A percentile compares a stretch with the other conserved stretches of the same genome.
phyloP scores from a whole-genome alignment of 129 eudicot species.

The Saposhnikovia divaricata region DNA sequence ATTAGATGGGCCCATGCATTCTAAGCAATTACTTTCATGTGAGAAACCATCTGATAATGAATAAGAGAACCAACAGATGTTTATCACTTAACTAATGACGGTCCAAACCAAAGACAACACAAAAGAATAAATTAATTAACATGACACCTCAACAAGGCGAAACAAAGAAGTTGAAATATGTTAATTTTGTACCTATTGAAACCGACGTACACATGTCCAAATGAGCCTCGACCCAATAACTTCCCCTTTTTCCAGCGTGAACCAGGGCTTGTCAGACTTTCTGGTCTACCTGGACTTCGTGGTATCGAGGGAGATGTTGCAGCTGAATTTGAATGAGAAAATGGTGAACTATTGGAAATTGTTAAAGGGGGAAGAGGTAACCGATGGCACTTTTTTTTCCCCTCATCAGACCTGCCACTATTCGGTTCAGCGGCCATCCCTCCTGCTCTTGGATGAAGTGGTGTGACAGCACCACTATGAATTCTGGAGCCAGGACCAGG shows the following conservation, averaged over 20 bases:
- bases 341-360: constrained; percentile 52
- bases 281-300: constrained; percentile 80
- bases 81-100: not conserved
- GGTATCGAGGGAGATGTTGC: constrained; percentile 91
- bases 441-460: constrained; percentile 89
- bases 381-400: constrained; percentile 63
- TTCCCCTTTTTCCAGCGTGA: constrained; percentile 93
- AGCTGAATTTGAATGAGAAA: constrained; percentile 73
- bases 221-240: constrained; percentile 90
- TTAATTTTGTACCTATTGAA: constrained; percentile 56
- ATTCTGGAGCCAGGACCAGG: constrained; percentile 97
- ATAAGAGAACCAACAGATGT: not conserved
- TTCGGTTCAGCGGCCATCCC: constrained; percentile 51
- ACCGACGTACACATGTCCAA: constrained; percentile 96
- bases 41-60: constrained; percentile 2
- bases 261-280: constrained; percentile 59
- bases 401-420: constrained; percentile 61
- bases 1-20: not conserved
- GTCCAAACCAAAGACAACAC: not conserved
- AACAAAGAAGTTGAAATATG: not conserved
- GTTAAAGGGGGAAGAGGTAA: constrained; percentile 87
- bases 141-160: not conserved
- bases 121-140: not conserved
- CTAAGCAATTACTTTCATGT: constrained; percentile 10
- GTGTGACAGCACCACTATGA: constrained; percentile 96